Percentiles rank a stretch among this genome's conserved stretches.
phyloP scores from a whole-genome alignment of 208 protist species.

The Crithidia expoeki region DNA sequence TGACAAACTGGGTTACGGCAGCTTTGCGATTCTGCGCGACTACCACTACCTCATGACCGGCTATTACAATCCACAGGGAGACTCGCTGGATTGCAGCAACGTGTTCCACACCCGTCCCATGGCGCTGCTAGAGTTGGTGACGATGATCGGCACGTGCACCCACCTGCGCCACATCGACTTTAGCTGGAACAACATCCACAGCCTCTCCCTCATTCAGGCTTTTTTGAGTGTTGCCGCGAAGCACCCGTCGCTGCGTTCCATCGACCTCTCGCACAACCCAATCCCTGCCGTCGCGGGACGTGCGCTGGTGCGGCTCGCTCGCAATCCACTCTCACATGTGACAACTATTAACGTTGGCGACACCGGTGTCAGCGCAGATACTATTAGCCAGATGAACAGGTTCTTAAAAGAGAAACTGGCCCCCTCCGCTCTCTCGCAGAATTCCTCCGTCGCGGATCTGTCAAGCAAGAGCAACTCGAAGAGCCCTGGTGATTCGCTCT shows the following conservation, averaged over 20 bases:
- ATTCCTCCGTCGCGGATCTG: slow-evolving; percentile 10
- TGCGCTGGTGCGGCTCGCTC: slow-evolving; percentile 62
- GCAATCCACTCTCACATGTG: slow-evolving; percentile 67
- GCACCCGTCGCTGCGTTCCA: slow-evolving; percentile 58
- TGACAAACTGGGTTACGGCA: slow-evolving; percentile 47
- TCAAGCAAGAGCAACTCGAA: slow-evolving; percentile 12
- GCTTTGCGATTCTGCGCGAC: slow-evolving; percentile 52
- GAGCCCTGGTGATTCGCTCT: slow-evolving; percentile 7
- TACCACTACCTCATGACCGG: slow-evolving; percentile 73
- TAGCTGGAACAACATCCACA: slow-evolving; percentile 82
- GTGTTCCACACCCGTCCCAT: slow-evolving; percentile 59
- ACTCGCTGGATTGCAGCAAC: slow-evolving; percentile 63
- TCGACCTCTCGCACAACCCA: slow-evolving; percentile 81
- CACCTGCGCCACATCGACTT: slow-evolving; percentile 65
- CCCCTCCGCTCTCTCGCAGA: slow-evolving; percentile 14
- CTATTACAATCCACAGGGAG: slow-evolving; percentile 40
- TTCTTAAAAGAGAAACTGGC: slow-evolving; percentile 63
- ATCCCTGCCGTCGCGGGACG: slow-evolving; percentile 79
- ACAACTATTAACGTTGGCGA: slow-evolving; percentile 60
- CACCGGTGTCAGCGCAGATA: slow-evolving; percentile 63
- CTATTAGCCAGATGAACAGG: slow-evolving; percentile 57
- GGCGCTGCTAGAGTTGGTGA: slow-evolving; percentile 63
- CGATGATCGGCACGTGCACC: slow-evolving; percentile 67
- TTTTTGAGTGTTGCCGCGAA: slow-evolving; percentile 51
- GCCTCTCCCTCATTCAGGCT: slow-evolving; percentile 64